These are phyloP conservation scores for Colletotrichum limetticola DNA, from an alignment of 2,329 filamentous ascomycete genomes.

Conservation along the genomic window DNA sequence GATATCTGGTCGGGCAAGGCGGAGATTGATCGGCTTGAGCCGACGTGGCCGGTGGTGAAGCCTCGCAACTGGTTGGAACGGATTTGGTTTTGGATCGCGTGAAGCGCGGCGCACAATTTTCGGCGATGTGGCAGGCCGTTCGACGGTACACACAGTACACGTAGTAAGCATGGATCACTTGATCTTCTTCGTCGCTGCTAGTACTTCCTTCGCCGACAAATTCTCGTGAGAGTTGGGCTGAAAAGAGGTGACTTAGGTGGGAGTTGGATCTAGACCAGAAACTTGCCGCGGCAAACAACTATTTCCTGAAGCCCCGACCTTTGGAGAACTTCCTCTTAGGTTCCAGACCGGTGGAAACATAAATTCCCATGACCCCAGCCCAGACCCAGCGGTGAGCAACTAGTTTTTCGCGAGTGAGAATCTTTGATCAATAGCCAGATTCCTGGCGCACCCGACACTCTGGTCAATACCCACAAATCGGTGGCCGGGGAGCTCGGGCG, in stretches of 20 bases:
- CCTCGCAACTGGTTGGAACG: conserved; percentile 51
- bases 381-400: not conserved
- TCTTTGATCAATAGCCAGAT: not conserved
- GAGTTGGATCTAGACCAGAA: not conserved
- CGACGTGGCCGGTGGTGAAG: conserved; percentile 47
- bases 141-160: not conserved
- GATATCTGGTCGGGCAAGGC: conserved; percentile 54
- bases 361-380: not conserved
- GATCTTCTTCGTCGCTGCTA: not conserved
- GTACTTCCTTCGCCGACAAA: not conserved
- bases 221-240: not conserved
- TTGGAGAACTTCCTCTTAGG: not conserved
- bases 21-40: conserved; percentile 50
- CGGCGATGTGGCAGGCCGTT: not conserved
- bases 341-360: not conserved
- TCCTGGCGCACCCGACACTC: not conserved
- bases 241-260: too few relatives aligned
- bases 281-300: not conserved
- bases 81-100: conserved; percentile 55
- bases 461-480: conserved; percentile 1
- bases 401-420: not conserved
- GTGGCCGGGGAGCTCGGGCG: conserved; percentile 16
- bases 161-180: not conserved
- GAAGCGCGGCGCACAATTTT: conserved; percentile 37
- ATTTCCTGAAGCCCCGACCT: not conserved